Evolutionary conservation across 805 yeast species (phyloP), one percentile per base, ranked within the genome.

Genomic region (Deakozyma indianensis): DNA sequence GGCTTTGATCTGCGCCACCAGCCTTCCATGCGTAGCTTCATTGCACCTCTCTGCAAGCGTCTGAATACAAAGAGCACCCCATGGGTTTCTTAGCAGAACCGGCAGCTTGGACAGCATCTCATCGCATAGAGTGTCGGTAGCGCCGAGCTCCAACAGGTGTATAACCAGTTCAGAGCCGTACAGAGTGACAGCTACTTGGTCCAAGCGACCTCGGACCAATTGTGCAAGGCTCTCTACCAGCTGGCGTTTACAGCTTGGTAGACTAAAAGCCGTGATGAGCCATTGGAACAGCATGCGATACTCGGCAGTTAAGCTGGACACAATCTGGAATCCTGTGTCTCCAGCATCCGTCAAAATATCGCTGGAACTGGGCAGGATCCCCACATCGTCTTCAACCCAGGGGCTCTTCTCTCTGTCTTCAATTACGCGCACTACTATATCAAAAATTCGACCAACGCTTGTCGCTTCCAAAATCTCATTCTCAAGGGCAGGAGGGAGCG

Each of bases 41-140:
- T n/a, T 32, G 18, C 38, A 32, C 18, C 7, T 32, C 5, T 11
- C 38, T 14, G 38, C 38, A 5, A 32, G 11, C 5, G 38, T 20
- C 18, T 32, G 38, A n/a, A 32, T n/a, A n/a, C 38, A 32, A 7
- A 32, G 38, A 11, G 38, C 38, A 9, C 38, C 38, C 38, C 38
- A 32, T 5, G 38, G 18, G 16, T n/a, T 32, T 5, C 16, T 20
- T 7, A 32, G 18, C 11, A 32, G 5, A 7, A 4, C 7, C 11
- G 16, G 38, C 11, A 32, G 18, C 5, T 32, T 32, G 9, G 9
- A 14, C 18, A 32, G 38, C 18, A 32, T 14, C 18, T 32, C 38
- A 9, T 32, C 18, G 18, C 18, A 11, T 7, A 32, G 7, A 20
- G 18, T n/a, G 4, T n/a, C 18, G 18, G 9, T 20, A n/a, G 18